Evolutionary conservation across 177 flowering plant species (phyloP), one percentile per base, ranked within the genome.

Genomic region (Vitis hybrid): DNA sequence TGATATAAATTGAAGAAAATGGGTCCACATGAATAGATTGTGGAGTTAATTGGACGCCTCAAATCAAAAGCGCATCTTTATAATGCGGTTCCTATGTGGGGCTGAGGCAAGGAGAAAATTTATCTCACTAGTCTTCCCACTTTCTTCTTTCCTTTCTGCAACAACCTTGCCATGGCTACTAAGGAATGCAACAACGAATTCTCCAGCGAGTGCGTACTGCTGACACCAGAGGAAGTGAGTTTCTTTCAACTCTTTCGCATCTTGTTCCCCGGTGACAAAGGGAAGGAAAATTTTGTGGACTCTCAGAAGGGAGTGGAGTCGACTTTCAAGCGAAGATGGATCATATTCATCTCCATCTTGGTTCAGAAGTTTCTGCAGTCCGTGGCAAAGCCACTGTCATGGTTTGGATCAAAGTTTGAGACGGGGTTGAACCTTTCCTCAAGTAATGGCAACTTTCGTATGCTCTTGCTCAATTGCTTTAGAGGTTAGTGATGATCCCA

Each of bases 161-260:
- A 48, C 46, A 24, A 10, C 12, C 35, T 13, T 57, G 12, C 59
- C n/a, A 70, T 69, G 76, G 74, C 56, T 11, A 16, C 27, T 56
- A 16, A 15, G 2, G 27, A 5, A n/a, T 60, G 76, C 62, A 52
- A 75, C 64, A 75, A 60, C 65, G 52, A 62, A 51, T 77, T 77
- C 40, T 62, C 68, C 8, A 52, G 57, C 6, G 60, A 66, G 16
- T 66, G 69, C 52, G 21, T 81, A 79, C 12, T 78, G 2, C 54
- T 83, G 57, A 68, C 67, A 2, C 75, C 81, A 46, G 70, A 80
- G n/a, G 78, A 83, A n/a, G 71, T 70, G 32, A 65, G 70, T 11
- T 6, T 75, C 5, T 11, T 63, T 1, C 77, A 76, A 46, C 63
- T 78, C 6, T 13, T 69, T 30, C 60, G 51, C 55, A 46, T 83